Conservation (phyloP, 495 filamentous ascomycete species). For the Talaromyces liani region DNA sequence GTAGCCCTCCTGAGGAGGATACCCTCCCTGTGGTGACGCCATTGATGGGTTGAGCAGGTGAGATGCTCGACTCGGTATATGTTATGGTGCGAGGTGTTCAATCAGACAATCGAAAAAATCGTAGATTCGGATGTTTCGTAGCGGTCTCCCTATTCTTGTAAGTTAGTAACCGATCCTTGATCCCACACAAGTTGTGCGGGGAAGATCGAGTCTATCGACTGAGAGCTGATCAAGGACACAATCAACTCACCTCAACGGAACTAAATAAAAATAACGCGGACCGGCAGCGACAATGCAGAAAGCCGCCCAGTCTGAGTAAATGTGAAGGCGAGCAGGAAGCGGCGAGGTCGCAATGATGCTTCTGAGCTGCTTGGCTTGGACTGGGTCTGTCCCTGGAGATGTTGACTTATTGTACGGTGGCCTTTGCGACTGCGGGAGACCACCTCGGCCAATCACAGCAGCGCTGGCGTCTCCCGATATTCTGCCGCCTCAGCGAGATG, state of each 20-base stretch:
- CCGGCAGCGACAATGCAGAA: neutral
- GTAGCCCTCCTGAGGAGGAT: conserved; percentile 48
- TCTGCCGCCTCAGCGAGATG: neutral
- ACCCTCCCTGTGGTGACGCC: conserved; percentile 59
- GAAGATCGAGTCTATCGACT: neutral
- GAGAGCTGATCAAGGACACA: neutral
- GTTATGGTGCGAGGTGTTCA: neutral
- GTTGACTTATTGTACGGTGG: conserved; percentile 9
- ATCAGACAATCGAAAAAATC: neutral
- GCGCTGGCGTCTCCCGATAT: neutral
- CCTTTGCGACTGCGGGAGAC: conserved; percentile 6
- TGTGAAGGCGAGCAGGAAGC: neutral
- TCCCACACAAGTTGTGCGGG: conserved; percentile 6
- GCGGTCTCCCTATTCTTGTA: neutral
- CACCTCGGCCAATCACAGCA: neutral
- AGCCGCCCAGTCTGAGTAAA: neutral
- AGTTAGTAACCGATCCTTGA: conserved; percentile 1
- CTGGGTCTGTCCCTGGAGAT: neutral
- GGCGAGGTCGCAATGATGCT: conserved; percentile 2
- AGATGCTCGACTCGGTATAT: neutral
- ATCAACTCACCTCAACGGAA: neutral
- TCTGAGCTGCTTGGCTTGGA: neutral
- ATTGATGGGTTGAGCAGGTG: conserved; percentile 19
- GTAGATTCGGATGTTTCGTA: neutral
- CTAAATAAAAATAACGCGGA: neutral